These are phyloP conservation scores for Cadophora sp. DNA, from an alignment of 2,329 filamentous ascomycete genomes.

Conservation along the genomic window DNA sequence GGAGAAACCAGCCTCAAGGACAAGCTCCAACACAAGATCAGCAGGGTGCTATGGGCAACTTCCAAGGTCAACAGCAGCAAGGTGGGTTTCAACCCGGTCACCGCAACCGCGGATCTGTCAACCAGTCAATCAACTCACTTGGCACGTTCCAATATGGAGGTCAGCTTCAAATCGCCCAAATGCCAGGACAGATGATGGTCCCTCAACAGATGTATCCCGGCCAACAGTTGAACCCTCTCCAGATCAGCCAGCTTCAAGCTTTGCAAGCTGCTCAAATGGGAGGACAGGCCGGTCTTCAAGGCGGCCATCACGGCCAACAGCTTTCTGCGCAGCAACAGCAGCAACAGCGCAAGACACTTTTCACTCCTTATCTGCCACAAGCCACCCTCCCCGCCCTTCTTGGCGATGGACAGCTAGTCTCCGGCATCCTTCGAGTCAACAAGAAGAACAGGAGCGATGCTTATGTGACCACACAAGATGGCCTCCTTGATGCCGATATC, in stretches of 20 bases:
- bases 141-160: slow-evolving; percentile 88
- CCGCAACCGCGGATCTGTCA: slow-evolving; percentile 83
- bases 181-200: slow-evolving; percentile 84
- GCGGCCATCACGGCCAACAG: slow-evolving; percentile 74
- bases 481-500: slow-evolving; percentile 90
- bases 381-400: slow-evolving; percentile 90
- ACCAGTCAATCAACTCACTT: slow-evolving; percentile 82
- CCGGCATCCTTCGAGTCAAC: slow-evolving; percentile 96
- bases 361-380: slow-evolving; percentile 96
- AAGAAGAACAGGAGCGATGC: slow-evolving; percentile 99
- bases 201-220: slow-evolving; percentile 82
- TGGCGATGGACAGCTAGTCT: slow-evolving; percentile 90
- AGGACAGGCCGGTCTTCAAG: slow-evolving; percentile 72
- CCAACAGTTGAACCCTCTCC: slow-evolving; percentile 88
- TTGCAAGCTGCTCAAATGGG: slow-evolving; percentile 88
- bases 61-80: slow-evolving; percentile 75
- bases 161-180: slow-evolving; percentile 86
- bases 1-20: slow-evolving; percentile 78
- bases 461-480: slow-evolving; percentile 92
- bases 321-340: slow-evolving; percentile 77
- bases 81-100: slow-evolving; percentile 91
- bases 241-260: slow-evolving; percentile 89
- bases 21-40: slow-evolving; percentile 56
- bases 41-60: slow-evolving; percentile 65
- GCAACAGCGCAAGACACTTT: slow-evolving; percentile 96